These are phyloP conservation scores for Penicillium sp. DNA, from an alignment of 2,329 filamentous ascomycete genomes.

Conservation along the genomic window DNA sequence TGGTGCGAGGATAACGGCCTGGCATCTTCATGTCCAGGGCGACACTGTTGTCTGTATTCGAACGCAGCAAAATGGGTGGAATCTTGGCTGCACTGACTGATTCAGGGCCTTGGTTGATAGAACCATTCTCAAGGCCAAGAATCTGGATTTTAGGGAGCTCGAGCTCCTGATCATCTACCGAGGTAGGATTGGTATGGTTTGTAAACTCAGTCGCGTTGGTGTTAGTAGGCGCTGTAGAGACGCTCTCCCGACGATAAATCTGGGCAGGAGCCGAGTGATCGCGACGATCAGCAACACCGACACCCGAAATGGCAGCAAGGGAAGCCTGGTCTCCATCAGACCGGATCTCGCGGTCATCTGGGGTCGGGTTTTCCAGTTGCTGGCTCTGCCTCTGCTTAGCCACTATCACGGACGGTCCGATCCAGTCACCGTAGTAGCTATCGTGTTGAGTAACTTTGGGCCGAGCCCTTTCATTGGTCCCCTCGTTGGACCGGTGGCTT, in stretches of 20 bases:
- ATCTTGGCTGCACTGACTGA: background rate
- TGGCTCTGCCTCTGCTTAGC: slow-evolving; percentile 25
- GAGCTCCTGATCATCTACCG: slow-evolving; percentile 29
- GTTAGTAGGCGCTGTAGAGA: slow-evolving; percentile 37
- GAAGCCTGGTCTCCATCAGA: slow-evolving; percentile 21
- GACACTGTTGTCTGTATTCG: slow-evolving; percentile 30
- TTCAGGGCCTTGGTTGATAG: background rate
- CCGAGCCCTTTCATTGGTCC: slow-evolving; percentile 9
- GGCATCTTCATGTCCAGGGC: slow-evolving; percentile 39
- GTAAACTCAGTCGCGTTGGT: slow-evolving; percentile 37
- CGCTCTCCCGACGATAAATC: slow-evolving; percentile 31
- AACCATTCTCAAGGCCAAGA: slow-evolving; percentile 15
- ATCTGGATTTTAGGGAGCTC: slow-evolving; percentile 13
- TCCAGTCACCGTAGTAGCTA: slow-evolving; percentile 55
- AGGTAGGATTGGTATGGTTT: slow-evolving; percentile 36
- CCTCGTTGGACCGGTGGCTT: slow-evolving; percentile 6
- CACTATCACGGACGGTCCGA: slow-evolving; percentile 45
- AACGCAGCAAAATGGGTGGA: slow-evolving; percentile 10
- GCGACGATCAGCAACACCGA: slow-evolving; percentile 21
- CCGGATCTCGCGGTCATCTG: slow-evolving; percentile 20
- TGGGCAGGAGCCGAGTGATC: slow-evolving; percentile 22
- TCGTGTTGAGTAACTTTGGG: slow-evolving; percentile 29
- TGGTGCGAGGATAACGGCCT: slow-evolving; percentile 36
- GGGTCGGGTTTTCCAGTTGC: slow-evolving; percentile 2
- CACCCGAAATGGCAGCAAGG: slow-evolving; percentile 16